Conservation (phyloP, 139 green algal species). For the Spirogloea muscicola region DNA sequence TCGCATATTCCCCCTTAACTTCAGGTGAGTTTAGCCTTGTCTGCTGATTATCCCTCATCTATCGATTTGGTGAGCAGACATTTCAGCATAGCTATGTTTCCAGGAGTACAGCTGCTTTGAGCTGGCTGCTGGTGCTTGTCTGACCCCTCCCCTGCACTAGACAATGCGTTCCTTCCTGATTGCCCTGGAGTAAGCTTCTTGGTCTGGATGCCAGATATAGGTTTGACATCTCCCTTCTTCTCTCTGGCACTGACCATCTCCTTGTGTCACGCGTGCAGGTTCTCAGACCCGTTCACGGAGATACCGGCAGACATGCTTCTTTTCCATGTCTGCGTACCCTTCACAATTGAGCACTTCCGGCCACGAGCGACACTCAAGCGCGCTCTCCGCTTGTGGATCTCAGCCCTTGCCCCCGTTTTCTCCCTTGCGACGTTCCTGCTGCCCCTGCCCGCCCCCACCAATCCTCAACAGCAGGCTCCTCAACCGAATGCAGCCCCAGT, state of each 20-base stretch:
- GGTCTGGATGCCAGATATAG: too few relatives aligned
- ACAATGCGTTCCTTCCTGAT: too few relatives aligned
- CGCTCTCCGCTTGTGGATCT: slow-evolving; percentile 21
- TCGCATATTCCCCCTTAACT: slow-evolving; percentile 41
- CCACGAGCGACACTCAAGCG: slow-evolving; percentile 34
- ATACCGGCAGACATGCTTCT: slow-evolving; percentile 45
- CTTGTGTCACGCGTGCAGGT: too few relatives aligned
- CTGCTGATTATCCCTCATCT: too few relatives aligned
- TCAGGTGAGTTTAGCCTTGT: slow-evolving; percentile 19
- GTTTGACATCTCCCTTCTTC: background rate
- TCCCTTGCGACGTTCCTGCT: slow-evolving; percentile 13
- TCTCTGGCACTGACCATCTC: background rate
- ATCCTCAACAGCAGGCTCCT: too few relatives aligned
- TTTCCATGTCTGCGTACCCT: slow-evolving; percentile 46
- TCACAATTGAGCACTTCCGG: slow-evolving; percentile 44
- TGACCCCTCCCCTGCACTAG: too few relatives aligned
- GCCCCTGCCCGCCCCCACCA: background rate
- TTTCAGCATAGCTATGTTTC: too few relatives aligned
- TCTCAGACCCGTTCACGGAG: slow-evolving; percentile 39
- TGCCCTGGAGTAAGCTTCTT: too few relatives aligned
- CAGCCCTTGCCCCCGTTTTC: background rate
- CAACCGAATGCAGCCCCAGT: too few relatives aligned
- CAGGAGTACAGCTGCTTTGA: too few relatives aligned
- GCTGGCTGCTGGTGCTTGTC: too few relatives aligned
- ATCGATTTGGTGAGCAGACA: too few relatives aligned